A percentile compares a stretch with the other conserved stretches of the same genome.
These are phyloP conservation scores for Phyllosticta citribraziliensis DNA, from an alignment of 2,329 filamentous ascomycete genomes.

Conservation along the genomic window DNA sequence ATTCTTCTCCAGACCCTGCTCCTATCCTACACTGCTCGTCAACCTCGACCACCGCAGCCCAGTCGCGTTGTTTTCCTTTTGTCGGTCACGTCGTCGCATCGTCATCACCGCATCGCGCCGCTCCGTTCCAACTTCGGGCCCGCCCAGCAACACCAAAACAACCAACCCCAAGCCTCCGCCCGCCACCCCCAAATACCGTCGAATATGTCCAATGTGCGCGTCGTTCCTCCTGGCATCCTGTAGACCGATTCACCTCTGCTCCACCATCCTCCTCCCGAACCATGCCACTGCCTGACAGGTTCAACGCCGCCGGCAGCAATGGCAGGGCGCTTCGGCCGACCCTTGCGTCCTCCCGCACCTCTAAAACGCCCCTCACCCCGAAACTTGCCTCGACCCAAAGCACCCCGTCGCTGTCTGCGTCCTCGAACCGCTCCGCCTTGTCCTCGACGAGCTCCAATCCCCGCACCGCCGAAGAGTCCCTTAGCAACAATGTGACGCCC, in stretches of 20 bases:
- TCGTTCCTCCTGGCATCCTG: conserved; percentile 3
- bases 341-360: conserved; percentile 51
- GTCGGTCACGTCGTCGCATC: neutral
- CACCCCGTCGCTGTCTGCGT: conserved; percentile 18
- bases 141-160: conserved; percentile 11
- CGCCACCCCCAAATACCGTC: neutral
- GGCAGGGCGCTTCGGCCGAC: conserved; percentile 58
- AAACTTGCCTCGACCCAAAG: conserved; percentile 38
- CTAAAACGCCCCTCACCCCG: conserved; percentile 49
- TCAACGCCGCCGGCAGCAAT: conserved; percentile 36
- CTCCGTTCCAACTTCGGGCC: neutral
- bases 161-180: neutral
- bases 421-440: conserved; percentile 23
- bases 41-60: neutral
- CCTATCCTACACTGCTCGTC: neutral
- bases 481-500: conserved; percentile 65
- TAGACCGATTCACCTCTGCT: conserved; percentile 6
- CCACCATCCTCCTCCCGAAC: conserved; percentile 2
- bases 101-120: neutral
- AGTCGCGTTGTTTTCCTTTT: neutral
- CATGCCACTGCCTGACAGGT: conserved; percentile 28
- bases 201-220: conserved; percentile 10
- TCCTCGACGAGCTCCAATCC: conserved; percentile 15
- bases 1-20: neutral
- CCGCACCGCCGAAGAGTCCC: conserved; percentile 39